Evolutionary conservation across 805 yeast species (phyloP), one percentile per base, ranked within the genome.

Genomic region (Candida ovalis): DNA sequence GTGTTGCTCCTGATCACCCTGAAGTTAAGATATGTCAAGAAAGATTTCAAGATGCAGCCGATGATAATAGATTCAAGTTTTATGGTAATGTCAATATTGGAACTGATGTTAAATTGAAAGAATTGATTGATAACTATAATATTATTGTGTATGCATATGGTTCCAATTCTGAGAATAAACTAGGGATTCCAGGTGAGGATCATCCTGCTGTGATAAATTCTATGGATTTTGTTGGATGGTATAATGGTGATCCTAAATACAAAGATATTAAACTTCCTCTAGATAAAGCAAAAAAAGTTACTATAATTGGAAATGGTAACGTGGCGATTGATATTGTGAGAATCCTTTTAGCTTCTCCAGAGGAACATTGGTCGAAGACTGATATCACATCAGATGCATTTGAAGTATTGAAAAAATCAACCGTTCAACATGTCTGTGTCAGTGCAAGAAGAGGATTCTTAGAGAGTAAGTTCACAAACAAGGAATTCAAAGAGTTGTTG

Each of bases 1-100:
- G 99, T 1, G 98, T 94, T n/a, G 97, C 99, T 0, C 99, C 99
- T 2, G 99, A 94, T 67, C 97, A 94, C 67, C 96, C 97, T 0
- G 98, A 94, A 60, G 98, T 94, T 28, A 92, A 91, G 64, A 82
- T 82, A 50, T 86, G 94, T 72, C 75, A 84, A 63, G 86, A 86
- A 18, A 82, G 90, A 45, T 85, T 94, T 61, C 76, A 75, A 9
- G 82, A 83, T 21, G 70, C 71, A 15, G 48, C 62, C 55, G 22
- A 55, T 22, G 61, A 64, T 18, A 62, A 67, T 5, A 59, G 67
- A 10, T 81, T 83, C 59, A 63, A 71, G 35, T 90, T 85, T 59
- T 72, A 76, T 45, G 97, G 97, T 0, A 88, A 89, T 59, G 81
- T 80, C 9, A 68, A 71, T 4, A 69, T 92, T 13, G 97, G 96